Base-by-base conservation (phyloP, 768 basidiomycete genomes). In the Suillus hirtellus region DNA sequence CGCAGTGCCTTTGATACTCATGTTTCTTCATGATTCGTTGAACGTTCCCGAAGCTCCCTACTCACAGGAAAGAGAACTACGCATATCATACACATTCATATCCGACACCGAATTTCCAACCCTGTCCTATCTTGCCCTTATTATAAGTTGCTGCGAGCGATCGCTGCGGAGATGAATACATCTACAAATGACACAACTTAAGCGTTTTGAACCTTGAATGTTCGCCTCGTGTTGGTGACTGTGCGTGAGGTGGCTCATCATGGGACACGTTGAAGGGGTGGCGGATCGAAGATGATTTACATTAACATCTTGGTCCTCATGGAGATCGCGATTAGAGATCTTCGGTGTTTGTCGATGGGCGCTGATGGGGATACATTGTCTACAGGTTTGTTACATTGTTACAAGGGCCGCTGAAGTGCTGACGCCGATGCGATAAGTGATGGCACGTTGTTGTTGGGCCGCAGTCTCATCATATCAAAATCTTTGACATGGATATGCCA, bases 171-270 rank as follows among this genome's bases (percentile, higher is more conserved):
- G 27, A 52, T 52, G 7, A 37, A 37, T 52, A 31, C 50, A 31
- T 52, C 27, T 15, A 49, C 50, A 17, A 31, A 52, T 52, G 9
- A 34, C 52, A 11, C 15, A 47, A 9, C 8, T 17, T 5, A 1
- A 21, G 2, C 24, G 21, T 17, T 4, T 40, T 10, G 3, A 56
- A 56, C 55, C 24, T 56, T 56, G 55, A 56, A 40, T 56, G 14
- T 3, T 56, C 55, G 55, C 55, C 55, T 56, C 55, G 55, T 56
- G 55, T 56, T 53, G 2, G 52, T 35, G 52, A 12, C n/a, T n/a
- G 52, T 19, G 52, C 10, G 2, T 7, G 50, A 31, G 34, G 52
- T 53, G 19, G 52, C 34, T 53, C 52, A n/a, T n/a, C 31, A 31
- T 31, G 31, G 31, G 31, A 31, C 31, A 34, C 34, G 6, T 34